Evolutionary conservation across 2,329 filamentous ascomycete genomes (phyloP).

Genomic region (Fonsecaea multimorphosa): DNA sequence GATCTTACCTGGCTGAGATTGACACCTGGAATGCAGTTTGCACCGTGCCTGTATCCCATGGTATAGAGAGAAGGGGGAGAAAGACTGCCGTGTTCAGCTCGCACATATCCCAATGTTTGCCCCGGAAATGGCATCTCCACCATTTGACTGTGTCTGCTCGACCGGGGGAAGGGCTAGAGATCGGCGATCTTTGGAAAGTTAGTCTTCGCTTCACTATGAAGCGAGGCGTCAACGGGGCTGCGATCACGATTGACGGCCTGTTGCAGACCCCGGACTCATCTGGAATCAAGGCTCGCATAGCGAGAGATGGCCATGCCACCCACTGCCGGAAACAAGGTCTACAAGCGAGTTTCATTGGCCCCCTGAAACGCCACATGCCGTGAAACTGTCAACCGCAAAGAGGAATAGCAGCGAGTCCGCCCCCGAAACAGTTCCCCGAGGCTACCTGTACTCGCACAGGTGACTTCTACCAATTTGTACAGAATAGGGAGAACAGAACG

Average conservation of each 20-base stretch:
- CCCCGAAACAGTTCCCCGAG: neutral
- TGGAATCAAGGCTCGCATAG: neutral
- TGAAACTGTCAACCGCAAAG: neutral
- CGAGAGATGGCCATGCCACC: neutral
- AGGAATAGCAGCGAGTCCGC: neutral
- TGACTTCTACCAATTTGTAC: no score
- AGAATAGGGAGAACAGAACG: neutral
- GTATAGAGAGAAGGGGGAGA: no score
- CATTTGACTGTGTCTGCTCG: neutral
- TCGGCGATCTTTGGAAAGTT: neutral
- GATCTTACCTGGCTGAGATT: neutral
- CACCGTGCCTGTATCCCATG: neutral
- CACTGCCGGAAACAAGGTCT: neutral
- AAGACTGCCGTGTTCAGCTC: neutral
- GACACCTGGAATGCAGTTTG: neutral
- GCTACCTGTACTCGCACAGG: no score
- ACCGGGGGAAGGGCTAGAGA: neutral
- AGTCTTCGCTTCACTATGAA: neutral
- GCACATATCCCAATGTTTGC: neutral
- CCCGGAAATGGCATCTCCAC: neutral
- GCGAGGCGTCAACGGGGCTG: neutral
- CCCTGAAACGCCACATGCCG: neutral
- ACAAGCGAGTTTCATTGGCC: neutral
- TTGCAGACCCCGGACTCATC: neutral
- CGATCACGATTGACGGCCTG: constrained; percentile 1